A percentile compares a stretch with the other conserved stretches of the same genome.
Evolutionary conservation across 2,329 filamentous ascomycete genomes (phyloP).

Genomic region (Xylaria sp.): DNA sequence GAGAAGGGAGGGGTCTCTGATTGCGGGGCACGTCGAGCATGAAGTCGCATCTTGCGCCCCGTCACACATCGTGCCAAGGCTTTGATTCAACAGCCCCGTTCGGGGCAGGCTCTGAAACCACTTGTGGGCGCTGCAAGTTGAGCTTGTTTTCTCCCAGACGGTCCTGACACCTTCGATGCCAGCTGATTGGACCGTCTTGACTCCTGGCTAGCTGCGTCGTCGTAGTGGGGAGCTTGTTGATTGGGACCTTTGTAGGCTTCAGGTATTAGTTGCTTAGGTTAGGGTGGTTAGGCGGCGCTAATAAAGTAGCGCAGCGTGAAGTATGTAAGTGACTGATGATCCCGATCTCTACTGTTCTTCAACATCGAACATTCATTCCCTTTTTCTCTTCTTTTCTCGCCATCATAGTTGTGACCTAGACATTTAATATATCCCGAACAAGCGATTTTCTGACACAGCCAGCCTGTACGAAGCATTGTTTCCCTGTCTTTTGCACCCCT

Average conservation of each 20-base stretch:
- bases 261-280: neutral
- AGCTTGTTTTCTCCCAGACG: slow-evolving; percentile 15
- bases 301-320: neutral
- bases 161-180: neutral
- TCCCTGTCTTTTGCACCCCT: neutral
- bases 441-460: neutral
- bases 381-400: neutral
- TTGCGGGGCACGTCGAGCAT: neutral
- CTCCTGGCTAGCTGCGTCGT: neutral
- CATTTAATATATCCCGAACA: neutral
- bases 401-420: neutral
- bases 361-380: neutral
- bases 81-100: neutral
- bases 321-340: neutral
- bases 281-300: too few species aligned
- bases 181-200: neutral
- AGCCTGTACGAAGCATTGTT: neutral
- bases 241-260: too few species aligned
- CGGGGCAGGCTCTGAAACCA: slow-evolving; percentile 20
- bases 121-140: slow-evolving; percentile 9
- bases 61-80: slow-evolving; percentile 6
- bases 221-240: too few species aligned
- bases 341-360: neutral
- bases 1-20: neutral
- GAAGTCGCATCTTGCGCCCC: neutral